Base-by-base conservation (phyloP, 1,139 yeast species). In the Candida glucosophila region DNA sequence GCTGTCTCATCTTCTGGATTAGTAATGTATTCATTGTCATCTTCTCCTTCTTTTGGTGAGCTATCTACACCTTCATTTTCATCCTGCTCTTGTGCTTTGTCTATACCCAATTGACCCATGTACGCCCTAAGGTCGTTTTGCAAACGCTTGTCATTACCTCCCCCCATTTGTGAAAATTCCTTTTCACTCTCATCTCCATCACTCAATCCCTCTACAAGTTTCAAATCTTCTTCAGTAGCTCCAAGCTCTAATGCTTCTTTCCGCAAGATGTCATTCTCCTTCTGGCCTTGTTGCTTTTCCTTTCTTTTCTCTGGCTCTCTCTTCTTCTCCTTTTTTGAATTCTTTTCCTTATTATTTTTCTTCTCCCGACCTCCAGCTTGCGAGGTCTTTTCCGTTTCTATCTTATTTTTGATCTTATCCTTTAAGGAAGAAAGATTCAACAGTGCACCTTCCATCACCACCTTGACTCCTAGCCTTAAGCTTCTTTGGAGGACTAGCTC, bases 241-340 rank as follows among this genome's bases (percentile, higher is more conserved):
- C 88, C 88, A 13, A 78, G 52, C 11, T 52, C 66, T 15, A 78
- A 49, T 2, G 90, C 92, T 55, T 78, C 90, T 36, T 73, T 69
- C 37, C 80, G 73, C 28, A 78, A 49, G 1, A 63, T 43, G 19
- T 7, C 19, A 10, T 17, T n/a, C n/a, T n/a, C n/a, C n/a, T 71
- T 75, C 9, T 49, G 50, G 18, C 41, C 41, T 36, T 55, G 45
- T 51, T 58, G 33, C 40, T 62, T 56, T 18, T 20, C 27, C 20
- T 29, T 30, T 28, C 32, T 34, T 17, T 24, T 13, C 7, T 16
- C 18, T 22, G 31, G 17, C 18, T 22, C 29, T 24, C 36, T 27
- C 27, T 23, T 28, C 39, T 40, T 29, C 39, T 36, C 30, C 22
- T 62, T 58, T 43, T 63, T 55, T 47, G 47, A 57, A 48, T 68